phyloP scores from a whole-genome alignment of 148 eudicot species.

The Vaccinium macrocarpon region DNA sequence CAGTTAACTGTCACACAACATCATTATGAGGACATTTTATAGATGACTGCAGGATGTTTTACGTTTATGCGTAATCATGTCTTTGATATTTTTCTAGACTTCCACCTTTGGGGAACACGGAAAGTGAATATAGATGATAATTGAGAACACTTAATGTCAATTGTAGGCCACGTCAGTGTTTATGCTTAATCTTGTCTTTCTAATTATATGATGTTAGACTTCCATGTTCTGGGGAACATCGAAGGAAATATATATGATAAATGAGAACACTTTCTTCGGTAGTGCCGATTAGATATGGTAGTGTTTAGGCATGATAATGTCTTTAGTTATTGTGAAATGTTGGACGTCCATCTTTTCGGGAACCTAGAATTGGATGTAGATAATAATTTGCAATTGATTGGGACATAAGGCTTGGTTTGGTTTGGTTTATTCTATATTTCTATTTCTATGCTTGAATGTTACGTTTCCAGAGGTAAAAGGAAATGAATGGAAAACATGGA shows the following conservation, averaged over 20 bases:
- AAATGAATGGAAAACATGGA: background rate
- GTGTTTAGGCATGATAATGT: background rate
- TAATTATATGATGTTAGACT: background rate
- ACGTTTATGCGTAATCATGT: background rate
- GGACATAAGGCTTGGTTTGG: too few species aligned
- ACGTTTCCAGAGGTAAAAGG: background rate
- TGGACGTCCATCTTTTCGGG: background rate
- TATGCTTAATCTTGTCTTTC: background rate
- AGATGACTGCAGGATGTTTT: background rate
- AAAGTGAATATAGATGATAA: background rate
- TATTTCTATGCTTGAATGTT: slow-evolving; percentile 3
- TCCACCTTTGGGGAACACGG: background rate
- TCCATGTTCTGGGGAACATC: too few species aligned
- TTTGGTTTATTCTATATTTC: background rate
- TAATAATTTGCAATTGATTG: too few species aligned
- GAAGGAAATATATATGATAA: too few species aligned
- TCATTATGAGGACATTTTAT: background rate
- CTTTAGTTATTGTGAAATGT: background rate
- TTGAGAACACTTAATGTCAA: background rate
- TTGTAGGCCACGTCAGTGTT: background rate
- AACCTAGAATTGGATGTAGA: background rate
- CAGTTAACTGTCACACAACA: background rate
- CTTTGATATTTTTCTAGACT: background rate
- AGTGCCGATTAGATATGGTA: background rate
- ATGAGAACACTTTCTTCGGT: too few species aligned